These are phyloP conservation scores for Geosmithia flava DNA, from an alignment of 2,329 filamentous ascomycete species.

Conservation along the genomic window DNA sequence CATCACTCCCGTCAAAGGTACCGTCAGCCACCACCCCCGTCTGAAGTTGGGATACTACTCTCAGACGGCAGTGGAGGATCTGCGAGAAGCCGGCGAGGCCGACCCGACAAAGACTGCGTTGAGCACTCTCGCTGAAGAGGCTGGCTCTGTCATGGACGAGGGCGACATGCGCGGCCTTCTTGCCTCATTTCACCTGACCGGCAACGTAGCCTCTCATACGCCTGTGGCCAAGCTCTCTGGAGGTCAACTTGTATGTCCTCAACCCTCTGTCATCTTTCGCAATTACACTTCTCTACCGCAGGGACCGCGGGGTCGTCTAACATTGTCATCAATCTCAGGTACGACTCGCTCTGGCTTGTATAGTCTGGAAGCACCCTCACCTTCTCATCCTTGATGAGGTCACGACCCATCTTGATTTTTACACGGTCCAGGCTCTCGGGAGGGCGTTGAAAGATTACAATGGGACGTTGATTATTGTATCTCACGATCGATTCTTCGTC, in stretches of 20 bases:
- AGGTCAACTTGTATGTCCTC: slow-evolving; percentile 55
- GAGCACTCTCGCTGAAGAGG: slow-evolving; percentile 43
- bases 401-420: slow-evolving; percentile 74
- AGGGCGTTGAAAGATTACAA: slow-evolving; percentile 55
- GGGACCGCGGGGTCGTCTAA: no score
- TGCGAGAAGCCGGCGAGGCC: slow-evolving; percentile 40
- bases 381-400: slow-evolving; percentile 69
- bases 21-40: slow-evolving; percentile 53
- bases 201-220: slow-evolving; percentile 59
- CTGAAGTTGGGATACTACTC: slow-evolving; percentile 66
- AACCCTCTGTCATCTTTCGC: no score
- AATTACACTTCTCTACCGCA: no score
- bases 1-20: slow-evolving; percentile 46
- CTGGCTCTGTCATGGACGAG: slow-evolving; percentile 42
- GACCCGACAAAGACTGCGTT: slow-evolving; percentile 51
- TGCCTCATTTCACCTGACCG: slow-evolving; percentile 56
- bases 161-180: slow-evolving; percentile 56
- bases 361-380: slow-evolving; percentile 59
- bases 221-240: slow-evolving; percentile 64
- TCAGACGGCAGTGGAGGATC: slow-evolving; percentile 62
- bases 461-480: slow-evolving; percentile 66
- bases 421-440: slow-evolving; percentile 63
- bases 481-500: slow-evolving; percentile 74
- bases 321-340: no score
- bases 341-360: slow-evolving; percentile 43